Conservation (phyloP, 2,329 filamentous ascomycete genomes). For the Didymella keratinophila region DNA sequence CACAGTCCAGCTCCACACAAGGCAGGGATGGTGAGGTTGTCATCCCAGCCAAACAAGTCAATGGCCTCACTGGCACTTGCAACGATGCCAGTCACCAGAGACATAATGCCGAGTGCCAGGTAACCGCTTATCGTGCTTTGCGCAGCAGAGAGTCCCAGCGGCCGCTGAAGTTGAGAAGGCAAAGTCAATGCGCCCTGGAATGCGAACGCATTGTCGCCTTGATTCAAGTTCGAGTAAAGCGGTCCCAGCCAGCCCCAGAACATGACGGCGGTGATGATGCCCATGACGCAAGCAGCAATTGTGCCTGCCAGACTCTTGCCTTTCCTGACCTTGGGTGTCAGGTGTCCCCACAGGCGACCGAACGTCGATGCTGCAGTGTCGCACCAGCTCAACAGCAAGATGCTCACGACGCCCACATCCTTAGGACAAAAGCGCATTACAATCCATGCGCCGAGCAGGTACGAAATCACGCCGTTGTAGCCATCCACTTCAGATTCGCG, state of each 20-base stretch:
- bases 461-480: slow-evolving; percentile 98
- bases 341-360: slow-evolving; percentile 85
- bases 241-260: slow-evolving; percentile 92
- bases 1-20: slow-evolving; percentile 88
- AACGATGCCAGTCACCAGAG: slow-evolving; percentile 85
- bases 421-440: slow-evolving; percentile 90
- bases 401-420: slow-evolving; percentile 87
- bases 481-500: slow-evolving; percentile 92
- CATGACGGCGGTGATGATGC: slow-evolving; percentile 79
- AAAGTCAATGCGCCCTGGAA: slow-evolving; percentile 80
- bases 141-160: slow-evolving; percentile 67
- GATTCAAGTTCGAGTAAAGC: slow-evolving; percentile 44
- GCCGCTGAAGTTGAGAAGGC: slow-evolving; percentile 65
- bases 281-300: slow-evolving; percentile 80
- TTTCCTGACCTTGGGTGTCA: slow-evolving; percentile 82
- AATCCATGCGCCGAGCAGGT: slow-evolving; percentile 87
- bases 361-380: slow-evolving; percentile 97
- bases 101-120: slow-evolving; percentile 79
- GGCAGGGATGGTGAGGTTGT: slow-evolving; percentile 95
- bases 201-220: slow-evolving; percentile 71
- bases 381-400: slow-evolving; percentile 94
- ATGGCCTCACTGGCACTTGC: slow-evolving; percentile 89
- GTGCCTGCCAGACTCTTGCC: slow-evolving; percentile 94
- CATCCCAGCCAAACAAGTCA: slow-evolving; percentile 93
- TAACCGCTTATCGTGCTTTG: slow-evolving; percentile 72